Evolutionary conservation across 805 yeast genomes (phyloP).

Genomic region (Wickerhamia fluorescens): DNA sequence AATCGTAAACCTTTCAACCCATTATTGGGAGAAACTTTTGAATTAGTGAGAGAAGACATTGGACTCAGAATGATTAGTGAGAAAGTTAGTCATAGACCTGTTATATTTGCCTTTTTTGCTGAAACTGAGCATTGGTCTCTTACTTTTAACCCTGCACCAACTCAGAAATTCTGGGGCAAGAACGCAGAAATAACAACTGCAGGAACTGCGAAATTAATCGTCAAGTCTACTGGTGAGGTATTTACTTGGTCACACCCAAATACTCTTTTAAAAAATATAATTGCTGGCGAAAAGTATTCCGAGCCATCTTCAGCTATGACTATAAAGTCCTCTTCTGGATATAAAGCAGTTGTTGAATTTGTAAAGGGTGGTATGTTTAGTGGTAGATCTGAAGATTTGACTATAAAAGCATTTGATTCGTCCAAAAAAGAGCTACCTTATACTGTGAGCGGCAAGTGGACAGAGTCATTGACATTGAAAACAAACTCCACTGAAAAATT

Average conservation of each 20-base stretch:
- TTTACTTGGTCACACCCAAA: constrained; percentile 81
- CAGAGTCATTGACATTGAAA: constrained; percentile 49
- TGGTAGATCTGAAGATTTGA: constrained; percentile 64
- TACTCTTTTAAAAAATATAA: constrained; percentile 72
- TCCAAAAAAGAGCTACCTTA: constrained; percentile 32
- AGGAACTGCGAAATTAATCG: constrained; percentile 57
- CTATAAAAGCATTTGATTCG: constrained; percentile 36
- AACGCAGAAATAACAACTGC: constrained; percentile 74
- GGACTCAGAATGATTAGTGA: constrained; percentile 74
- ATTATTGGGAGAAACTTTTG: constrained; percentile 87
- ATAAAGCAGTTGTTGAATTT: constrained; percentile 64
- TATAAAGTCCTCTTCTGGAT: constrained; percentile 62
- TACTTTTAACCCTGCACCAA: constrained; percentile 59
- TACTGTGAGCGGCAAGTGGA: constrained; percentile 76
- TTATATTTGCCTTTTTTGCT: constrained; percentile 71
- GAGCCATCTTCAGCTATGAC: constrained; percentile 75
- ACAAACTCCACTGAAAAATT: constrained; percentile 33
- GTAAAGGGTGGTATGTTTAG: constrained; percentile 81
- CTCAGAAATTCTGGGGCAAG: constrained; percentile 93
- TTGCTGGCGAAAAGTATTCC: constrained; percentile 91
- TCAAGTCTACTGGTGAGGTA: constrained; percentile 58
- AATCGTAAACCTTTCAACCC: constrained; percentile 93
- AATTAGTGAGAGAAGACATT: constrained; percentile 76
- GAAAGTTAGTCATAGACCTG: constrained; percentile 85
- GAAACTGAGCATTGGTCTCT: constrained; percentile 71